Base-by-base conservation (phyloP, 2,329 filamentous ascomycete species). In the Exophiala lecanii-corni region DNA sequence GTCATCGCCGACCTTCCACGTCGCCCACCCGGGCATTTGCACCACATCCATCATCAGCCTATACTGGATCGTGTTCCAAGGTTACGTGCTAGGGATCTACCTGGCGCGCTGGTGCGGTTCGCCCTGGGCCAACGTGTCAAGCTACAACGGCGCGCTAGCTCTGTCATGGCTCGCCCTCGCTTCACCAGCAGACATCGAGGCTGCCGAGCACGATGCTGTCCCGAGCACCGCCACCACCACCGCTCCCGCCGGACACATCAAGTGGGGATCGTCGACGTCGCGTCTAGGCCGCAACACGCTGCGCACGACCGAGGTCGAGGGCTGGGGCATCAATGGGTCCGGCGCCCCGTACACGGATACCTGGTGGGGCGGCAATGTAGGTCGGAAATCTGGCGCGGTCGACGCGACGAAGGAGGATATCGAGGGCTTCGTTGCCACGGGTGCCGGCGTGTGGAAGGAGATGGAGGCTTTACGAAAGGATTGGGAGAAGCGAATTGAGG, bases 11-110 rank as follows among this genome's bases (percentile, higher is more conserved):
- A 76, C 73, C 43, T 80, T 86, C 57, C 94, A 92, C 66, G 62
- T 94, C 48, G 74, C 81, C 0, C 92, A 98, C 61, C 92, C 92
- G 0, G 92, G 92, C 50, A 77, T 98, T 49, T 85, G 89, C 52
- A 82, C 78, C 40, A 95, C 89, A 2, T 77, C 81, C 1, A 84
- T 98, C 51, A 77, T 96, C 51, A 82, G 86, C 1, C 74, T 96
- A 5, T 75, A 79, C 38, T 73, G 50, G 52, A 51, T 56, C 35
- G 12, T 56, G 10, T 43, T 47, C 13, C 33, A 55, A 17, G 43
- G 28, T 17, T 55, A 56, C 17, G 32, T 45, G 2, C 46, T 56
- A 1, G 46, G 41, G 4, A 52, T 55, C 30, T 51, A 51, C 36
- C 45, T 94, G 12, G 79, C 80, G 10, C 85, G 91, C 51, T 81